phyloP scores from a whole-genome alignment of 2,329 filamentous ascomycete genomes.

The Penicillium sp. region DNA sequence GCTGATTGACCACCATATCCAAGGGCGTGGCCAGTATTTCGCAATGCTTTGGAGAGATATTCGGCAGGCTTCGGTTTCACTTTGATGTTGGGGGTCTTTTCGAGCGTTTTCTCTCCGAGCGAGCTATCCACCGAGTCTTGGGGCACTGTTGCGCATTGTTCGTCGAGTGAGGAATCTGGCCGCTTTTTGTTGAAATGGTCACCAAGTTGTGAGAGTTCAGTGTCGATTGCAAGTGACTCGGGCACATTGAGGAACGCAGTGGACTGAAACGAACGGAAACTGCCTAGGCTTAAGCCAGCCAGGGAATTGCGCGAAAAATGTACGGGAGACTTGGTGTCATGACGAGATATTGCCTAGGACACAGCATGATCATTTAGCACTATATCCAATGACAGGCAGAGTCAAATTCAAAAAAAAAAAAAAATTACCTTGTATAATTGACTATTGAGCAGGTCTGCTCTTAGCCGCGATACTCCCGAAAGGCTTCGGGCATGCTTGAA shows the following conservation, averaged over 20 bases:
- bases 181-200: background rate
- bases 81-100: background rate
- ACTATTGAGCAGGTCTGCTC: constrained; percentile 33
- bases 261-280: constrained; percentile 6
- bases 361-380: background rate
- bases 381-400: background rate
- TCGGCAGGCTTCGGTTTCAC: constrained; percentile 30
- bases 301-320: background rate
- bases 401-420: background rate
- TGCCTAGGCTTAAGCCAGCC: background rate
- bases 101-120: background rate
- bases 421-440: constrained; percentile 22
- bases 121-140: background rate
- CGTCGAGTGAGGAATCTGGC: background rate
- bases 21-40: constrained; percentile 21
- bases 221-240: background rate
- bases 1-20: constrained; percentile 2
- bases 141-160: background rate
- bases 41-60: constrained; percentile 33
- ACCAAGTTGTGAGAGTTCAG: background rate
- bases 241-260: background rate
- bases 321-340: background rate
- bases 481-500: constrained; percentile 40
- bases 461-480: constrained; percentile 39
- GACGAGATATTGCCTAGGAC: background rate